phyloP scores from a whole-genome alignment of 306 rosid genomes.

The Cicer judaicum region DNA sequence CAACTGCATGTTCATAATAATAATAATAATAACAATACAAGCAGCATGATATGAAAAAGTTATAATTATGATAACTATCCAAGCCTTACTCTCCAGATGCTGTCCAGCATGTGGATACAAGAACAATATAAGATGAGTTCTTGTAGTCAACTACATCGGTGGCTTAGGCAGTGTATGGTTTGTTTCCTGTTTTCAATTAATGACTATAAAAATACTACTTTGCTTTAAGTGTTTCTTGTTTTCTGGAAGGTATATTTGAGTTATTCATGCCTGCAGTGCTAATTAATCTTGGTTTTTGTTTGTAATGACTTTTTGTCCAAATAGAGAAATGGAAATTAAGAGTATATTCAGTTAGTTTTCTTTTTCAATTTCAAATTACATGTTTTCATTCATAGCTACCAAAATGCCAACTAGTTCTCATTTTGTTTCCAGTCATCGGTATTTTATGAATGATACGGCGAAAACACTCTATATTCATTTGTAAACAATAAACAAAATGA shows the following conservation, averaged over 20 bases:
- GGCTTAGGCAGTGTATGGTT: neutral
- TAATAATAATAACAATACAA: constrained; percentile 3
- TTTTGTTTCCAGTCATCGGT: neutral
- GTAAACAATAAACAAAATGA: neutral
- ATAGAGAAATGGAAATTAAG: constrained; percentile 17
- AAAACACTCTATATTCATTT: constrained; percentile 15
- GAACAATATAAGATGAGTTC: constrained; percentile 10
- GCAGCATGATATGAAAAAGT: constrained; percentile 1
- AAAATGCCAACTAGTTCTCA: neutral
- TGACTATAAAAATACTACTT: neutral
- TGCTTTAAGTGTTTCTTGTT: neutral
- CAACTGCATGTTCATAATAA: neutral
- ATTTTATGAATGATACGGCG: neutral
- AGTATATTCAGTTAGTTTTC: neutral
- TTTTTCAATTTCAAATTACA: neutral
- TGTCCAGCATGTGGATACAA: neutral
- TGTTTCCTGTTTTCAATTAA: constrained; percentile 20
- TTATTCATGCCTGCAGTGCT: neutral
- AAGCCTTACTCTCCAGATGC: constrained; percentile 1
- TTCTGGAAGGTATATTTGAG: neutral
- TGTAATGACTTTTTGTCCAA: neutral
- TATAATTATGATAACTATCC: neutral
- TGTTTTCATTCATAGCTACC: neutral
- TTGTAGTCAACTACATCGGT: neutral
- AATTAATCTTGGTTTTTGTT: neutral